phyloP scores from a whole-genome alignment of 1,284 basidiomycete genomes.

The Marasmius oreades region DNA sequence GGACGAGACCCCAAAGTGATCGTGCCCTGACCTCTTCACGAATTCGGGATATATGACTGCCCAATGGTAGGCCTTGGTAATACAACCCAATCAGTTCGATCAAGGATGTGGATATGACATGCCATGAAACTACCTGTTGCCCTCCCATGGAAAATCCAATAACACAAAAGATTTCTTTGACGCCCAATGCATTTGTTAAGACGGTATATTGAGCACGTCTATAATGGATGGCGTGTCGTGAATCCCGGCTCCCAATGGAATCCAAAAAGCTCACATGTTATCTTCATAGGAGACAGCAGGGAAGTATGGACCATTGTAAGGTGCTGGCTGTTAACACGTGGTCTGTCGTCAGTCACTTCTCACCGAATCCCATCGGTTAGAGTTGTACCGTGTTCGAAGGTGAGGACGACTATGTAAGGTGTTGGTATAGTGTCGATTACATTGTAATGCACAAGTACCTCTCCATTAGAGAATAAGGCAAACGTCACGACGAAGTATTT shows the following conservation, averaged over 20 bases:
- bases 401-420: slow-evolving; percentile 45
- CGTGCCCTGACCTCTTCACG: slow-evolving; percentile 48
- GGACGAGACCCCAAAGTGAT: not conserved
- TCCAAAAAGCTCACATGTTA: slow-evolving; percentile 42
- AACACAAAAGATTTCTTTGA: slow-evolving; percentile 46
- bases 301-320: slow-evolving; percentile 47
- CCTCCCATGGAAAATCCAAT: slow-evolving; percentile 65
- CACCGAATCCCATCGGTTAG: slow-evolving; percentile 17
- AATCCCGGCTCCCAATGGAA: not conserved
- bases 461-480: slow-evolving; percentile 56
- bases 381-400: slow-evolving; percentile 56
- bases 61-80: slow-evolving; percentile 55
- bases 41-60: slow-evolving; percentile 56
- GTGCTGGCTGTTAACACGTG: slow-evolving; percentile 32
- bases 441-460: slow-evolving; percentile 31
- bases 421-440: not conserved
- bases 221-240: slow-evolving; percentile 3
- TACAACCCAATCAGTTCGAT: slow-evolving; percentile 2
- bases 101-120: slow-evolving; percentile 13
- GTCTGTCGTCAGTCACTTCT: slow-evolving; percentile 4
- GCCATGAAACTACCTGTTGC: slow-evolving; percentile 39
- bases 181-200: slow-evolving; percentile 43
- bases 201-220: slow-evolving; percentile 57
- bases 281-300: slow-evolving; percentile 42
- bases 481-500: slow-evolving; percentile 57